A percentile compares a stretch with the other conserved stretches of the same genome.
Evolutionary conservation across 2,329 filamentous ascomycete species (phyloP).

Genomic region (Aspergillus jensenii): DNA sequence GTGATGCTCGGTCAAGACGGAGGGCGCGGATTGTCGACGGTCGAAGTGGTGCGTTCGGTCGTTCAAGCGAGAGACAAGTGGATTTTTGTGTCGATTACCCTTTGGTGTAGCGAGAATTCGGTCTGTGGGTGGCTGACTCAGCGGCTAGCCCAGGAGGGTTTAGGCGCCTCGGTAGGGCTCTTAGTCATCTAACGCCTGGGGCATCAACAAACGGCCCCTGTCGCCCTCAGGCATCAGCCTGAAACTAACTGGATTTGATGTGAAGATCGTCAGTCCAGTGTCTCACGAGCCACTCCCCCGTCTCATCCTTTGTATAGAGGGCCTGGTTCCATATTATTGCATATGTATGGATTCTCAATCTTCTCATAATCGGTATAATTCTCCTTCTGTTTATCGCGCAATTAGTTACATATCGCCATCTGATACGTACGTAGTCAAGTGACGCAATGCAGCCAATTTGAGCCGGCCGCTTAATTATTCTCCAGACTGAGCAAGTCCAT

Average conservation of each 20-base stretch:
- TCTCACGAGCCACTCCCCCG: too few relatives aligned
- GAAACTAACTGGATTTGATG: background rate
- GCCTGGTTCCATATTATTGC: background rate
- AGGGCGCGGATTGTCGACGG: slow-evolving; percentile 45
- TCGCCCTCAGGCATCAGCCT: background rate
- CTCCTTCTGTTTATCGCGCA: background rate
- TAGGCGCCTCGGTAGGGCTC: slow-evolving; percentile 25
- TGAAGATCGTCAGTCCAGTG: too few relatives aligned
- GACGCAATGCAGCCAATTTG: slow-evolving; percentile 8
- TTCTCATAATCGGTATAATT: background rate
- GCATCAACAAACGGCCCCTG: background rate
- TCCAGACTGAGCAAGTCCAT: slow-evolving; percentile 2
- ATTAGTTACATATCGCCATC: background rate
- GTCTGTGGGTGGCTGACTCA: slow-evolving; percentile 42
- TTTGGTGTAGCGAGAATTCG: slow-evolving; percentile 42
- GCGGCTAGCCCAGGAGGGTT: slow-evolving; percentile 26
- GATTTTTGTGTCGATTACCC: slow-evolving; percentile 40
- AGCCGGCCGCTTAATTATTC: background rate
- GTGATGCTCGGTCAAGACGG: slow-evolving; percentile 49
- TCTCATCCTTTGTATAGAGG: background rate
- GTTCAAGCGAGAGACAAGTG: slow-evolving; percentile 24
- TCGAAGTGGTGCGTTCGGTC: slow-evolving; percentile 34
- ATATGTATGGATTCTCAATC: background rate
- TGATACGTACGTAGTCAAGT: background rate
- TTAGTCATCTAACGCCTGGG: slow-evolving; percentile 19